Evolutionary conservation across 2,329 filamentous ascomycete genomes (phyloP), one percentile per base, ranked within the genome.

Genomic region (Lecanicillium sp.): DNA sequence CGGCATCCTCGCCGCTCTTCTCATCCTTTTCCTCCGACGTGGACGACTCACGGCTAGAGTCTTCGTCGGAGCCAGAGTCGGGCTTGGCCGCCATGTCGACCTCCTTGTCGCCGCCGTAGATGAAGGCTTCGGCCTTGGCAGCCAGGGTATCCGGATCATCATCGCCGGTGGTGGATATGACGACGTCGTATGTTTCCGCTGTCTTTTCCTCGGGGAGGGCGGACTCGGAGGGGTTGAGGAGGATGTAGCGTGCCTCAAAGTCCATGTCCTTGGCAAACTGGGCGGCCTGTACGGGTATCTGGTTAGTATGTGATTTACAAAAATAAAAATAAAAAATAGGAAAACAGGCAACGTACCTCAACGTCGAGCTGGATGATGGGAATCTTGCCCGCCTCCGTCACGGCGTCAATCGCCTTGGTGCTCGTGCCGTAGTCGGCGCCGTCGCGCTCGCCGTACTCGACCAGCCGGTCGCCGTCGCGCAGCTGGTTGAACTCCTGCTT

Each of bases 181-280:
- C 42, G 17, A 47, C 38, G 15, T 40, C 44, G 38, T 52, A 51
- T 21, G 35, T 29, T 14, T 56, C 50, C 20, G 57, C 56, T 2
- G 15, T 4, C 14, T 35, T 23, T 15, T 64, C n/a, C n/a, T n/a
- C n/a, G n/a, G n/a, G 49, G n/a, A 44, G 27, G 32, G 61, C 58
- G 9, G 53, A 54, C 20, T 44, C 51, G 0, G 75, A 63, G 2
- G 75, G 70, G 26, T 68, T 65, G 52, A 84, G 56, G 51, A 79
- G 73, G 44, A 83, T 62, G 54, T 74, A 76, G 5, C 78, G 74
- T 2, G 77, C 79, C 23, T 69, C 59, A 49, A 78, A 81, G 40
- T 69, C 74, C 56, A 76, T 74, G 49, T 80, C 78, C 52, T 75
- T 79, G 51, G 77, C 73, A 57, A 78, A 76, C 56, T 78, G 72